phyloP scores from a whole-genome alignment of 1,139 yeast genomes.

The Scheffersomyces titani region DNA sequence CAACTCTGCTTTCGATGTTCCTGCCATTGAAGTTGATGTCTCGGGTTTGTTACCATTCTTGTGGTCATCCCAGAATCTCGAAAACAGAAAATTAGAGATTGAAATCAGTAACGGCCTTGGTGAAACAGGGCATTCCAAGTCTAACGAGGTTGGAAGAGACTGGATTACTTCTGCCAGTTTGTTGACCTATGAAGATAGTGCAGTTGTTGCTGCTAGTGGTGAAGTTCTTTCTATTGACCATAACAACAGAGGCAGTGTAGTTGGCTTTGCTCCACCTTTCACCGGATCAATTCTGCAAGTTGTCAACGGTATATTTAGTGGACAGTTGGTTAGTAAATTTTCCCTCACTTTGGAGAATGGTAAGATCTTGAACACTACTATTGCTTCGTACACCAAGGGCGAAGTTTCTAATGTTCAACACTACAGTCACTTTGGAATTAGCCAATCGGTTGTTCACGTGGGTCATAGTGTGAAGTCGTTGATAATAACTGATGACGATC shows the following conservation, averaged over 20 bases:
- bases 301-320: conserved; percentile 31
- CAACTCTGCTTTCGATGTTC: conserved; percentile 70
- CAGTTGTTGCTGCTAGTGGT: conserved; percentile 42
- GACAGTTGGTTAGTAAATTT: conserved; percentile 30
- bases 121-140: conserved; percentile 25
- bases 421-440: conserved; percentile 28
- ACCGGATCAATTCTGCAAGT: conserved; percentile 38
- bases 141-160: conserved; percentile 9
- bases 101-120: conserved; percentile 62
- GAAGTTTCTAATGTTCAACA: conserved; percentile 35
- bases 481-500: conserved; percentile 14
- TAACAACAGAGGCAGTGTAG: conserved; percentile 15
- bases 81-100: conserved; percentile 35
- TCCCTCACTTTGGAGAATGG: conserved; percentile 38
- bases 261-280: conserved; percentile 33
- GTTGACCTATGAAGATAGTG: conserved; percentile 57
- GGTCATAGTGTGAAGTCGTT: conserved; percentile 23
- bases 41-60: conserved; percentile 65
- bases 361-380: conserved; percentile 24
- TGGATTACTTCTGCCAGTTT: conserved; percentile 16
- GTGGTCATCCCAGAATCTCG: conserved; percentile 42
- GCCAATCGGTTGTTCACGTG: conserved; percentile 31
- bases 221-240: conserved; percentile 27
- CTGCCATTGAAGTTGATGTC: conserved; percentile 63
- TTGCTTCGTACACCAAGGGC: conserved; percentile 28